Base-by-base conservation (phyloP, 1,284 basidiomycete species). In the Apiotrichum mycotoxinovorans region DNA sequence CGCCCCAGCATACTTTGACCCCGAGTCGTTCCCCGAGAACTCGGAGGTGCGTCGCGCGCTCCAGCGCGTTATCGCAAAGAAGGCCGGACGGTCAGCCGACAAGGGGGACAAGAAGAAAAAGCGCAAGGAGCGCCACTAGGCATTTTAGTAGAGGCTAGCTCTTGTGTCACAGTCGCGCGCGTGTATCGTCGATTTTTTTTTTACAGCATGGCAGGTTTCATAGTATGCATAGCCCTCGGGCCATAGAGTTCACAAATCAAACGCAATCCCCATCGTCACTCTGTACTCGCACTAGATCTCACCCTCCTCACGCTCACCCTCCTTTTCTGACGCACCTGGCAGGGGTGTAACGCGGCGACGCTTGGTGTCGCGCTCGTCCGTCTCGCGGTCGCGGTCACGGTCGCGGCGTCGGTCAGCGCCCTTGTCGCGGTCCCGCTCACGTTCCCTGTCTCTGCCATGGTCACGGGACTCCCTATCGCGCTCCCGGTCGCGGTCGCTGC, bases 1-100 rank as follows among this genome's bases (percentile, higher is more conserved):
- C 64, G 91, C 92, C 0, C 77, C 84, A 0, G 72, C 73, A 27
- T 98, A 98, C 79, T 98, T 74, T 62, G 74, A 76, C 64, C 69
- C 72, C 20, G 54, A 62, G 27, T 58, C 64, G 3, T 76, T 76
- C 69, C 70, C 70, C 7, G 67, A 67, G 47, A 67, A 75, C 50
- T 70, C 66, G 50, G 74, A 74, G 60, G 66, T 66, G 1, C 52
- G 71, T 26, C 57, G 74, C 30, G 74, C 74, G 2, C 58, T 76
- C 25, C 64, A 74, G 45, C 60, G 74, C 45, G 71, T 73, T 20
- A 56, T 75, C 15, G 62, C 62, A 56, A 62, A 59, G 52, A 58
- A 59, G 57, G 11, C 54, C 27, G 52, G 51, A 33, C 69, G 69
- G 66, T 52, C 58, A 46, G 14, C 14, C 20, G 25, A 34, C 30